These are phyloP conservation scores for Paracamarosporium sp. DNA, from an alignment of 2,329 filamentous ascomycete genomes.

Conservation along the genomic window DNA sequence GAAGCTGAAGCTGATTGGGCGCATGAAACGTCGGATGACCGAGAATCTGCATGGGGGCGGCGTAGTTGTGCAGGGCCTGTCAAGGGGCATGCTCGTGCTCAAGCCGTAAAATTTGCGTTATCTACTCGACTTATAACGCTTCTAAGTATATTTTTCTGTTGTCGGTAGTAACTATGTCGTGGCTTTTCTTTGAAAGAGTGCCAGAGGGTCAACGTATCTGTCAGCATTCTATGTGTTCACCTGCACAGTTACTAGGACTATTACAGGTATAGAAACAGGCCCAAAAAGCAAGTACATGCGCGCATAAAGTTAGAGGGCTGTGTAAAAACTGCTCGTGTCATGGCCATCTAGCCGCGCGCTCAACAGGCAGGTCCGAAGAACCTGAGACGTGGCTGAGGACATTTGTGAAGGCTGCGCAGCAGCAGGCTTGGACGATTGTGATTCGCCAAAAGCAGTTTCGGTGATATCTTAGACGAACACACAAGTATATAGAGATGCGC, in stretches of 20 bases:
- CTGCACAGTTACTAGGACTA: too few relatives aligned
- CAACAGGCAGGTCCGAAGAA: background rate
- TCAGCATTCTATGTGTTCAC: too few relatives aligned
- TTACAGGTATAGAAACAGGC: too few relatives aligned
- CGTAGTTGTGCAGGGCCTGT: background rate
- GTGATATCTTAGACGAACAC: background rate
- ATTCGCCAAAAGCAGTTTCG: background rate
- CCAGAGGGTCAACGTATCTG: too few relatives aligned
- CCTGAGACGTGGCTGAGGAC: slow-evolving; percentile 3
- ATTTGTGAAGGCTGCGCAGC: background rate
- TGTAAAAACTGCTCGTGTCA: background rate
- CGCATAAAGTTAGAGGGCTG: background rate
- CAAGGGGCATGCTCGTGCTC: background rate
- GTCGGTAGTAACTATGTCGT: too few relatives aligned
- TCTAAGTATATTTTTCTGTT: too few relatives aligned
- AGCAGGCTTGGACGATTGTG: background rate
- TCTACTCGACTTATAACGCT: too few relatives aligned
- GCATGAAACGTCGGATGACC: background rate
- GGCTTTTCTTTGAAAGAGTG: too few relatives aligned
- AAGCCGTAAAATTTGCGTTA: too few relatives aligned
- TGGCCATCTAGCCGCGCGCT: slow-evolving; percentile 1
- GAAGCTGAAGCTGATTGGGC: background rate
- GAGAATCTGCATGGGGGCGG: background rate
- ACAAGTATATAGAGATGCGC: background rate
- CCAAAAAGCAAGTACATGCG: too few relatives aligned